Conservation (phyloP, 768 basidiomycete species). For the Lentinula detonsa region DNA sequence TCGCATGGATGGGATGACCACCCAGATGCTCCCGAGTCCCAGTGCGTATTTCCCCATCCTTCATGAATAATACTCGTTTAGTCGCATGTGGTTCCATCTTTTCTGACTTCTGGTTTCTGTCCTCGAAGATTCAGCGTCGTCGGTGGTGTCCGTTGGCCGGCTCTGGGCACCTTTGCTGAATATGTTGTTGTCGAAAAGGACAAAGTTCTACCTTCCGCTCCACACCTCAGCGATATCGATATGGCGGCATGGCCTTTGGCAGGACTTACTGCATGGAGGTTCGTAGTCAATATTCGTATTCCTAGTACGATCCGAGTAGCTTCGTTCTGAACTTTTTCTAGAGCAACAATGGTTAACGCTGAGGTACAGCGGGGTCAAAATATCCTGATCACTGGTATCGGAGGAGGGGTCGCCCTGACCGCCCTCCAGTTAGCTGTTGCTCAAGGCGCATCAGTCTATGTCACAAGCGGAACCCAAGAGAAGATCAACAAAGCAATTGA, state of each 20-base stretch:
- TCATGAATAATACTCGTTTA: too few species aligned
- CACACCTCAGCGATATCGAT: conserved; percentile 62
- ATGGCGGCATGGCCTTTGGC: conserved; percentile 74
- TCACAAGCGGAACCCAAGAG: conserved; percentile 63
- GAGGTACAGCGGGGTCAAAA: conserved; percentile 58
- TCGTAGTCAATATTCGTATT: conserved; percentile 8
- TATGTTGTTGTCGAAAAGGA: conserved; percentile 70
- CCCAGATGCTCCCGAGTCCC: conserved; percentile 59
- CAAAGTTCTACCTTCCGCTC: conserved; percentile 59
- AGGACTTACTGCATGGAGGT: conserved; percentile 85
- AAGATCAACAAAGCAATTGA: conserved; percentile 64
- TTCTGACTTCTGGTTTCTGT: background rate
- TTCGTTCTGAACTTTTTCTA: conserved; percentile 17
- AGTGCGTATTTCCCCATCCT: conserved; percentile 25
- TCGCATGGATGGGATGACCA: conserved; percentile 70
- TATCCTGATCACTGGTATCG: conserved; percentile 76
- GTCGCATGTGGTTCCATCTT: too few species aligned
- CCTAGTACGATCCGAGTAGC: background rate
- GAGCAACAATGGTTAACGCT: conserved; percentile 64
- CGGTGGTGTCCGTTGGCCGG: conserved; percentile 48
- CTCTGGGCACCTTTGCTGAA: conserved; percentile 70
- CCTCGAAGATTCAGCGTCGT: conserved; percentile 55
- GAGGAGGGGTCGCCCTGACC: conserved; percentile 77
- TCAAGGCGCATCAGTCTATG: conserved; percentile 73
- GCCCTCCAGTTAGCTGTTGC: conserved; percentile 74